These are phyloP conservation scores for Elongisporangium senticosum DNA, from an alignment of 352 stramenopile genomes.

Conservation along the genomic window DNA sequence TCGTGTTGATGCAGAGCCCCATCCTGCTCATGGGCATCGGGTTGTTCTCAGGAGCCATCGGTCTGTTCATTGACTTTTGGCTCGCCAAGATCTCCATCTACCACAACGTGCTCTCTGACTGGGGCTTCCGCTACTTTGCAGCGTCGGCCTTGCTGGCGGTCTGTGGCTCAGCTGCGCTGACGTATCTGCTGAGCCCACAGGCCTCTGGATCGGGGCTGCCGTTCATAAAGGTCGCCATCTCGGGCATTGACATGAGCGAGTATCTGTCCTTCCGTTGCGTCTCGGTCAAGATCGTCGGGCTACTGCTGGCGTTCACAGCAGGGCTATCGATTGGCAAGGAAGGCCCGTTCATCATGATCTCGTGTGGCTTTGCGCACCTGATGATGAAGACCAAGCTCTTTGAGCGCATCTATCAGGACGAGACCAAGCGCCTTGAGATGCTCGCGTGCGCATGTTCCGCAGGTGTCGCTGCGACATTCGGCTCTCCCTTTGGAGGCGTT, in stretches of 20 bases:
- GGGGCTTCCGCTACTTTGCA: conserved; percentile 55
- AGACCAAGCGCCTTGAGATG: conserved; percentile 79
- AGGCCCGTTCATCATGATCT: conserved; percentile 87
- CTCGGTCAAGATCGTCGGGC: conserved; percentile 65
- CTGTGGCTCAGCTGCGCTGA: conserved; percentile 40
- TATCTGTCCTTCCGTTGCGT: conserved; percentile 69
- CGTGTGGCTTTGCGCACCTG: conserved; percentile 70
- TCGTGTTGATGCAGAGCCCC: conserved; percentile 70
- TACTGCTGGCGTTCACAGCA: conserved; percentile 51
- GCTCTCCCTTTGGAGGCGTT: conserved; percentile 80
- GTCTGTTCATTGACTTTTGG: conserved; percentile 61
- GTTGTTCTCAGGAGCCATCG: conserved; percentile 58
- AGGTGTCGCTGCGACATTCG: conserved; percentile 83
- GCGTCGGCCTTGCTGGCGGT: conserved; percentile 43
- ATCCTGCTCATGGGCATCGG: conserved; percentile 61
- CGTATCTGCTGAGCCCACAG: conserved; percentile 62
- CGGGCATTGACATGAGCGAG: conserved; percentile 73
- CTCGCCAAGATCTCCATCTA: conserved; percentile 57
- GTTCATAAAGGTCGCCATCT: conserved; percentile 80
- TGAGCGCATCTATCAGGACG: conserved; percentile 67
- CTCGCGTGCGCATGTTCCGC: conserved; percentile 72
- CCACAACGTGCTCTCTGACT: conserved; percentile 45
- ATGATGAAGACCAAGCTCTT: conserved; percentile 72
- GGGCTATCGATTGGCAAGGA: conserved; percentile 82
- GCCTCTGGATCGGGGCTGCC: conserved; percentile 67